A percentile compares a stretch with the other conserved stretches of the same genome.
Evolutionary conservation across 192 early-diverging fungal genomes (phyloP).

Genomic region (Gaertneriomyces semiglobifer): DNA sequence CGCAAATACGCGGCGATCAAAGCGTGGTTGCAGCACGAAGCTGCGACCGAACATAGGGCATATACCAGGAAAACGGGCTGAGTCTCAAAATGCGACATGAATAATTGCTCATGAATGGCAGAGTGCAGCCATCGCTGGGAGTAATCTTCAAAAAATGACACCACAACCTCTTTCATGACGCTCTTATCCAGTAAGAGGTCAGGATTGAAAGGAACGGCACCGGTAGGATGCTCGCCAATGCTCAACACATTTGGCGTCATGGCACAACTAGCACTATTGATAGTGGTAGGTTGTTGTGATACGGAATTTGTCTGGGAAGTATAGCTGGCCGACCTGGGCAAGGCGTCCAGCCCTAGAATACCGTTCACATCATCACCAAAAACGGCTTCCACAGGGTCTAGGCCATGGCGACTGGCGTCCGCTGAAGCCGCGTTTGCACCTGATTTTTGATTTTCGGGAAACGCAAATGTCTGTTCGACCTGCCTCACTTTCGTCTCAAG

Average conservation of each 20-base stretch:
- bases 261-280: neutral
- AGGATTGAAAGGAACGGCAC: neutral
- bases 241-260: neutral
- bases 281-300: neutral
- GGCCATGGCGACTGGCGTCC: neutral
- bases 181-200: neutral
- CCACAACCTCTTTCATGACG: neutral
- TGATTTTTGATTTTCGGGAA: neutral
- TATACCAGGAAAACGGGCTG: conserved; percentile 24
- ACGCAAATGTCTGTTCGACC: conserved; percentile 13
- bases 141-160: neutral
- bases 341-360: neutral
- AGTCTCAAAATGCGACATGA: conserved; percentile 5
- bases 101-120: conserved; percentile 3
- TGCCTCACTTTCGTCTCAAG: conserved; percentile 22
- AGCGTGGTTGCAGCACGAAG: conserved; percentile 15
- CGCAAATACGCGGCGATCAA: neutral
- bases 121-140: conserved; percentile 3
- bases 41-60: conserved; percentile 4
- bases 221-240: neutral
- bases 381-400: neutral
- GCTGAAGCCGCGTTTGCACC: neutral
- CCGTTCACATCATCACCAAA: neutral
- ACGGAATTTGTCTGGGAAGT: neutral
- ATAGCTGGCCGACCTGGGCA: neutral